These are phyloP conservation scores for Sporobolomyces phaffii DNA, from an alignment of 768 basidiomycete species.

Conservation along the genomic window DNA sequence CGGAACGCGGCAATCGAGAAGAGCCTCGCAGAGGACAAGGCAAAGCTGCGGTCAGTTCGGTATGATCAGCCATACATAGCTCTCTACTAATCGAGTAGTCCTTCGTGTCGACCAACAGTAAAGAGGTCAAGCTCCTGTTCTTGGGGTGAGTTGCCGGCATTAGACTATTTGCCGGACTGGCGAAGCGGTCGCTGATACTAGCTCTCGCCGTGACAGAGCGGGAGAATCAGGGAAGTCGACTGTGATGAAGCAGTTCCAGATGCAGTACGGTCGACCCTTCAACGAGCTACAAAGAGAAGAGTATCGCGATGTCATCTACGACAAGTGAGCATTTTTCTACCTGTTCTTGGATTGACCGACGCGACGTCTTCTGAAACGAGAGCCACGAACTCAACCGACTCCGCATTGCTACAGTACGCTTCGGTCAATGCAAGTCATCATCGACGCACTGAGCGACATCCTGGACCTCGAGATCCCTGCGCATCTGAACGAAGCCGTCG, in stretches of 20 bases:
- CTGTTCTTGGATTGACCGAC: no score
- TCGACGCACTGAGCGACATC: slow-evolving; percentile 79
- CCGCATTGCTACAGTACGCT: no score
- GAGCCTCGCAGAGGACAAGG: slow-evolving; percentile 8
- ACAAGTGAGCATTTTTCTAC: no score
- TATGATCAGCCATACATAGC: not conserved
- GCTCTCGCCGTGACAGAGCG: slow-evolving; percentile 55
- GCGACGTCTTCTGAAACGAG: no score
- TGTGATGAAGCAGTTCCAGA: slow-evolving; percentile 90
- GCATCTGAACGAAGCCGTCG: slow-evolving; percentile 62
- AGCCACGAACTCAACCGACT: no score
- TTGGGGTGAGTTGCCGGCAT: not conserved
- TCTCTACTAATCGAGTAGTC: slow-evolving; percentile 44
- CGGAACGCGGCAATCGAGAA: slow-evolving; percentile 25
- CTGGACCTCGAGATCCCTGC: slow-evolving; percentile 68
- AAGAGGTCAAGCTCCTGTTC: slow-evolving; percentile 21
- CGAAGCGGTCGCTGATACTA: not conserved
- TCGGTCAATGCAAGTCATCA: slow-evolving; percentile 89
- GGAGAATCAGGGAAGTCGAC: slow-evolving; percentile 97
- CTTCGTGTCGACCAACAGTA: not conserved
- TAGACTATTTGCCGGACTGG: no score
- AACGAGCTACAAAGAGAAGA: slow-evolving; percentile 76
- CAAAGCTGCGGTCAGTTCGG: not conserved
- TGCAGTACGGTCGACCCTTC: slow-evolving; percentile 83
- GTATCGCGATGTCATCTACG: slow-evolving; percentile 89